phyloP scores from a whole-genome alignment of 441 rosid genomes.

The Populus hybrid region DNA sequence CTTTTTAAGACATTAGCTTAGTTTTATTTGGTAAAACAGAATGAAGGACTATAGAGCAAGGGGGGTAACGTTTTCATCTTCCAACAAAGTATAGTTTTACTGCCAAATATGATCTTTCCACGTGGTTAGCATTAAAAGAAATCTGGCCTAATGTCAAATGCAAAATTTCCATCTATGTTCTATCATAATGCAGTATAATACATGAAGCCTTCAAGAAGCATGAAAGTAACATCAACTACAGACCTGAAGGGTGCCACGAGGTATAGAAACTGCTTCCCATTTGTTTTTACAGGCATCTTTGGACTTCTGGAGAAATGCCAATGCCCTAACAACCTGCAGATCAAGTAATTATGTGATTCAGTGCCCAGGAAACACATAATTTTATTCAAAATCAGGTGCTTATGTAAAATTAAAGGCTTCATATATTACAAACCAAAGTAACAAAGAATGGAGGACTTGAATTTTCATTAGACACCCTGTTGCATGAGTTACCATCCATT shows the following conservation, averaged over 20 bases:
- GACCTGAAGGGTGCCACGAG: constrained; percentile 99
- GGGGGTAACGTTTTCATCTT: too few species aligned
- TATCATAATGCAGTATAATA: background rate
- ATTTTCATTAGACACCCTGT: too few species aligned
- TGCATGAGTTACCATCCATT: too few species aligned
- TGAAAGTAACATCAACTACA: constrained; percentile 30
- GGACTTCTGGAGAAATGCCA: constrained; percentile 60
- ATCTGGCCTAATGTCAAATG: too few species aligned
- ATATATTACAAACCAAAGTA: background rate
- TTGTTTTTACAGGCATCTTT: constrained; percentile 44
- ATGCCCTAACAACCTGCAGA: constrained; percentile 87
- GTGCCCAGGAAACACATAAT: background rate
- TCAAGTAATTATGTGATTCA: constrained; percentile 11
- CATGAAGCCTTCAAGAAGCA: background rate
- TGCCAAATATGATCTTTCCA: too few species aligned
- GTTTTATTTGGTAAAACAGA: too few species aligned
- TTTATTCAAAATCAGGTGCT: background rate
- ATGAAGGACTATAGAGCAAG: too few species aligned
- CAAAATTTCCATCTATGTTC: too few species aligned
- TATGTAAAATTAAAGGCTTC: background rate
- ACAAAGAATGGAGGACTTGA: too few species aligned
- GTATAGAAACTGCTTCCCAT: constrained; percentile 73
- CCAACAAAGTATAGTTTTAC: too few species aligned
- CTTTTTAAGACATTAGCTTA: too few species aligned
- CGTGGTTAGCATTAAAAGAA: too few species aligned